Conservation (phyloP, 345 rosid species). For the Eucalyptus cloeziana region DNA sequence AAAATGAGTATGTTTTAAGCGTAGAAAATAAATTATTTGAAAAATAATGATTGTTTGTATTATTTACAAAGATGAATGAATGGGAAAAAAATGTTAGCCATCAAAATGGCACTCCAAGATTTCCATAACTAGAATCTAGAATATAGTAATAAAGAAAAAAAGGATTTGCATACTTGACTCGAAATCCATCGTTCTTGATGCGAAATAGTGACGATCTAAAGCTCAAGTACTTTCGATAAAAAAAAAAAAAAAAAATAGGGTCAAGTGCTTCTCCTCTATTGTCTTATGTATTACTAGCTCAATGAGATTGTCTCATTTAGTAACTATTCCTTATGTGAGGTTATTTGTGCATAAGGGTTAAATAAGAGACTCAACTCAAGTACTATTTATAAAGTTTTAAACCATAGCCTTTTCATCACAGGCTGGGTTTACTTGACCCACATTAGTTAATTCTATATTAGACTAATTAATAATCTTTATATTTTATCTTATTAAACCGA, state of each 20-base stretch:
- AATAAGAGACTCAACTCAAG: background rate
- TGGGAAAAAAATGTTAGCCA: background rate
- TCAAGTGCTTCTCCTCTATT: too few species aligned
- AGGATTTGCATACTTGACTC: too few species aligned
- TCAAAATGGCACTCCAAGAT: too few species aligned
- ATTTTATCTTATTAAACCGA: background rate
- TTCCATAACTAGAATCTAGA: too few species aligned
- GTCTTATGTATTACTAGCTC: accelerated
- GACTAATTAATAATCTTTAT: too few species aligned
- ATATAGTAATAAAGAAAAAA: too few species aligned
- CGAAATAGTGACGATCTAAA: too few species aligned
- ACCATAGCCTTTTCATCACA: background rate
- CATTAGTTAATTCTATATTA: too few species aligned
- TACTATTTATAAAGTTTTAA: too few species aligned
- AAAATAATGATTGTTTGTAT: background rate
- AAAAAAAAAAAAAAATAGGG: too few species aligned
- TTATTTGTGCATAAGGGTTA: background rate
- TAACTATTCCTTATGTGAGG: background rate
- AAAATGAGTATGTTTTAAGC: background rate
- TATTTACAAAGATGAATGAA: background rate
- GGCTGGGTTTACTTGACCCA: accelerated
- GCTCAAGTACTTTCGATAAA: too few species aligned
- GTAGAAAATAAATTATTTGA: background rate
- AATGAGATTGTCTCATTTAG: background rate
- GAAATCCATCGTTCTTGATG: too few species aligned